Evolutionary conservation across 345 rosid species (phyloP).

Genomic region (Syzygium aromaticum): DNA sequence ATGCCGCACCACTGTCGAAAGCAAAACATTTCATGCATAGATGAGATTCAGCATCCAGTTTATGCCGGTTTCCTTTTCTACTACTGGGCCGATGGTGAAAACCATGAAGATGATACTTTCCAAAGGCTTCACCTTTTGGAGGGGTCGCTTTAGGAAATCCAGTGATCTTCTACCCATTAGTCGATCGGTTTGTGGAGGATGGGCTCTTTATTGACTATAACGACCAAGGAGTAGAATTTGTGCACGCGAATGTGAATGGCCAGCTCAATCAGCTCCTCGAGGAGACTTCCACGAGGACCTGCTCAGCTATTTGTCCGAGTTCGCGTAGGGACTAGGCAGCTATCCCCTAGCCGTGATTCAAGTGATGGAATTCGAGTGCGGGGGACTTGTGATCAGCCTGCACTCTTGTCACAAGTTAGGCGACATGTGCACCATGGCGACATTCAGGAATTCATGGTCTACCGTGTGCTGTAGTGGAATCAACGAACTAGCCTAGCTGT

Average conservation of each 20-base stretch:
- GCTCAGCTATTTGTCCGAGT: background rate
- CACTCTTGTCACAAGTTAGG: background rate
- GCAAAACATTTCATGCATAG: too few relatives aligned
- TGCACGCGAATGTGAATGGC: background rate
- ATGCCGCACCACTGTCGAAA: too few relatives aligned
- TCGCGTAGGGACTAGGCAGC: background rate
- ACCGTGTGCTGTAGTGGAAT: background rate
- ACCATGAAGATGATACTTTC: background rate
- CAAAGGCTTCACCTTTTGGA: background rate
- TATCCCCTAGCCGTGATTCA: background rate
- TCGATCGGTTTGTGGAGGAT: background rate
- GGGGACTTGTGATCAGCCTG: background rate
- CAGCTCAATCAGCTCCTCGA: background rate
- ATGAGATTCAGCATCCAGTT: too few relatives aligned
- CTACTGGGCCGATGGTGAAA: background rate
- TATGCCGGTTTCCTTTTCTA: too few relatives aligned
- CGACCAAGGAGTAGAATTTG: background rate
- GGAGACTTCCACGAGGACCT: background rate
- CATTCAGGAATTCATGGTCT: background rate
- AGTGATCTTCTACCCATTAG: background rate
- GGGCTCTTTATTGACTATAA: background rate
- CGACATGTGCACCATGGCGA: background rate
- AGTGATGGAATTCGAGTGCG: background rate
- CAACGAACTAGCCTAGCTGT: background rate
- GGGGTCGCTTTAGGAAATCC: background rate